phyloP scores from a whole-genome alignment of 2,329 filamentous ascomycete genomes.

The Nigrograna mackinnonii region DNA sequence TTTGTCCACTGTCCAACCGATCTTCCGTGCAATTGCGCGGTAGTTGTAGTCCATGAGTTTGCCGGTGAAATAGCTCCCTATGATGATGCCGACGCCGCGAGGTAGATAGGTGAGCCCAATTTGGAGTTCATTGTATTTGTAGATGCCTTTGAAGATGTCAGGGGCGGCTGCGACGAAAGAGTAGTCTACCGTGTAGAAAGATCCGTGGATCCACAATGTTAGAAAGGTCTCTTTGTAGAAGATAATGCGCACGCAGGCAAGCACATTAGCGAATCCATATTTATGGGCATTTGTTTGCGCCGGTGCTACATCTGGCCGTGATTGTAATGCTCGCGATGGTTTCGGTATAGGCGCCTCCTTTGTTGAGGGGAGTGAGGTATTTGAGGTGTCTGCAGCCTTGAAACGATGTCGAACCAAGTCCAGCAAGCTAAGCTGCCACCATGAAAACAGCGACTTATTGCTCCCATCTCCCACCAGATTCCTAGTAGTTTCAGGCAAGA shows the following conservation, averaged over 20 bases:
- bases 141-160: neutral
- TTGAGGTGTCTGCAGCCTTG: neutral
- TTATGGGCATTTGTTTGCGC: neutral
- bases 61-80: conserved; percentile 1
- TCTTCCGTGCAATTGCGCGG: neutral
- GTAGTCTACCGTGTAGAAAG: conserved; percentile 1
- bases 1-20: neutral
- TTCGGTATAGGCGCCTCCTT: no score
- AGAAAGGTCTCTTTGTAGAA: conserved; percentile 4
- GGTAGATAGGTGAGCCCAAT: conserved; percentile 1
- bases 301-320: no score
- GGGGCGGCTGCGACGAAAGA: neutral
- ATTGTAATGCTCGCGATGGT: no score
- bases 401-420: neutral
- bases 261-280: neutral
- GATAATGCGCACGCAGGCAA: conserved; percentile 1
- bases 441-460: neutral
- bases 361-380: neutral
- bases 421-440: neutral
- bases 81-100: conserved; percentile 2
- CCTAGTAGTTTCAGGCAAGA: neutral
- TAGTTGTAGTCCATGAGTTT: conserved; percentile 2
- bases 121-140: conserved; percentile 1
- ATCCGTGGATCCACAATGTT: conserved; percentile 2
- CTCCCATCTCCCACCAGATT: conserved; percentile 1